Evolutionary conservation across 164 flowering plant species (phyloP).

Genomic region (Magnolia kwangsiensis): DNA sequence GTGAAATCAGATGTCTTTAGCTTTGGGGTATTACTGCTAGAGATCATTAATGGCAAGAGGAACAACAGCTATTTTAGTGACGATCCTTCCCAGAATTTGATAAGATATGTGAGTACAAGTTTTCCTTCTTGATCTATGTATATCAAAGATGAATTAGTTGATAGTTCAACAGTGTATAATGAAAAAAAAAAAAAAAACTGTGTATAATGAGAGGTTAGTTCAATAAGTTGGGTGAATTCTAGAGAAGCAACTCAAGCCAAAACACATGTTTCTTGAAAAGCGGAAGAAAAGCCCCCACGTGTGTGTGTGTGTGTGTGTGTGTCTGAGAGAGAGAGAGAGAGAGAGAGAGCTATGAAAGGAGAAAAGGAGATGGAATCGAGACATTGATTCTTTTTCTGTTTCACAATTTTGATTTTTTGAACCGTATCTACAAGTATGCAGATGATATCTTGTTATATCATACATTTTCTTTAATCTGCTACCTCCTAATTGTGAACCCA

Average conservation of each 20-base stretch:
- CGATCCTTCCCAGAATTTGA: background rate
- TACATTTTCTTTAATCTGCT: background rate
- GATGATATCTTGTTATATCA: background rate
- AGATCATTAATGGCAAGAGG: constrained; percentile 44
- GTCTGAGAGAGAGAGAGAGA: no score
- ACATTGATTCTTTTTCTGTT: background rate
- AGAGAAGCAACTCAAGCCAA: background rate
- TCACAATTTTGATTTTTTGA: background rate
- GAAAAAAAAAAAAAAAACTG: no score
- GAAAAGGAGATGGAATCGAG: background rate
- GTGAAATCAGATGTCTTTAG: constrained; percentile 54
- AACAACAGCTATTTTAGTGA: constrained; percentile 4
- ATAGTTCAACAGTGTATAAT: background rate
- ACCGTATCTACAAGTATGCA: background rate
- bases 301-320: no score
- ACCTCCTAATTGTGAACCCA: background rate
- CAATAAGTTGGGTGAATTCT: background rate
- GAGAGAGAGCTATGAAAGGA: no score
- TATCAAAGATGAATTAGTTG: background rate
- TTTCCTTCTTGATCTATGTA: background rate
- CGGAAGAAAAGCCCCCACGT: no score
- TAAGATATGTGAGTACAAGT: background rate
- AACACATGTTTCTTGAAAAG: background rate
- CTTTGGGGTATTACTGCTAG: constrained; percentile 45
- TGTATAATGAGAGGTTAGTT: no score